Percentiles rank a stretch among this genome's conserved stretches.
phyloP scores from a whole-genome alignment of 225 moss, liverwort and hornwort genomes.

The Physcomitrellopsis africana region DNA sequence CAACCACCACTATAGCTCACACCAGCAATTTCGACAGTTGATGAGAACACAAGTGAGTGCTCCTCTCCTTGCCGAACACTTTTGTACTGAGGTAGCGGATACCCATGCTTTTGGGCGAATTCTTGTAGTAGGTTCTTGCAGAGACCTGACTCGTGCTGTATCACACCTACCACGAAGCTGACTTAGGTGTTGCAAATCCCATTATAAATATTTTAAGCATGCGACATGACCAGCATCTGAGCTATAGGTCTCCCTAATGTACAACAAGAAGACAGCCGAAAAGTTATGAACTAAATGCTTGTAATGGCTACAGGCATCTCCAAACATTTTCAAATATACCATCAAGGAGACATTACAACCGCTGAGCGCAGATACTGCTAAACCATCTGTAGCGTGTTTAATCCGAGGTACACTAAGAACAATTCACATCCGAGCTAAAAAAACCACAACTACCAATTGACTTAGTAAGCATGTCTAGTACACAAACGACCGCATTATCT shows the following conservation, averaged over 20 bases:
- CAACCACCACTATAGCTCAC: constrained; percentile 89
- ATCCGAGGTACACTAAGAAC: too few species aligned
- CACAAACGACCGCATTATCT: too few species aligned
- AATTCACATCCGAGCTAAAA: too few species aligned
- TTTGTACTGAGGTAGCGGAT: constrained; percentile 85
- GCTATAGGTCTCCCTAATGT: background rate
- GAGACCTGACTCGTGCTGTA: constrained; percentile 96
- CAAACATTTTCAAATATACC: too few species aligned
- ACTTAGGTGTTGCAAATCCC: constrained; percentile 31
- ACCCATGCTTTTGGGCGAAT: constrained; percentile 88
- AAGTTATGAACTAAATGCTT: background rate
- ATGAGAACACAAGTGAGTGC: constrained; percentile 81
- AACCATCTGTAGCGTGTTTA: too few species aligned
- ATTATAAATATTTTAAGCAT: background rate
- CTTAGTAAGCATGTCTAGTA: too few species aligned
- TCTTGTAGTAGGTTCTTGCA: constrained; percentile 97
- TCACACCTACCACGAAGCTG: constrained; percentile 45
- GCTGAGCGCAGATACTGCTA: too few species aligned
- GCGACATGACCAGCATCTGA: background rate
- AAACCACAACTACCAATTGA: too few species aligned
- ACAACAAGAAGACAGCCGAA: background rate
- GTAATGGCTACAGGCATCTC: background rate
- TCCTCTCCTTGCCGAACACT: constrained; percentile 84
- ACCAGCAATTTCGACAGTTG: constrained; percentile 90
- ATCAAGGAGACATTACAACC: too few species aligned